Evolutionary conservation across 257 asterid genomes (phyloP).

Genomic region (Penstemon barbatus): DNA sequence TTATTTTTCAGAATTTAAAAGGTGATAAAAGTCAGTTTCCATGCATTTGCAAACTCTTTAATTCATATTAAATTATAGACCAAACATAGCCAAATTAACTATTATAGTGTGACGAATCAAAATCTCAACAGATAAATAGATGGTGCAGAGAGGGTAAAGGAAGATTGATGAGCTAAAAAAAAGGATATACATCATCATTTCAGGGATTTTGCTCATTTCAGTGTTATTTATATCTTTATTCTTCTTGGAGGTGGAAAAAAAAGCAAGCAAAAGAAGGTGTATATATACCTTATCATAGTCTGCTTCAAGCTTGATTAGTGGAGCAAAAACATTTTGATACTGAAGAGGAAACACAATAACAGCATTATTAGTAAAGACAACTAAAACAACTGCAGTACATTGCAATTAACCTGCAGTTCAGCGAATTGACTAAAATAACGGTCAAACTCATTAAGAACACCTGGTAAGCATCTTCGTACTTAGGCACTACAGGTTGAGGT

Average conservation of each 20-base stretch:
- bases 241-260: not conserved
- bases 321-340: constrained; percentile 99
- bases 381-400: not conserved
- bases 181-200: not conserved
- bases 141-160: not conserved
- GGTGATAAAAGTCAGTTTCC: not conserved
- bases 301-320: constrained; percentile 98
- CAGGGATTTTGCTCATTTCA: not conserved
- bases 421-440: constrained; percentile 16
- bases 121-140: constrained; percentile 3
- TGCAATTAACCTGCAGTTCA: constrained; percentile 22
- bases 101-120: constrained; percentile 1
- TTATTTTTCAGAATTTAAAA: not conserved
- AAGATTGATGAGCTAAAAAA: not conserved
- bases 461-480: constrained; percentile 99
- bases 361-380: constrained; percentile 24
- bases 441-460: constrained; percentile 38
- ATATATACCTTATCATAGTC: constrained; percentile 89
- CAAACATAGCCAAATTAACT: not conserved
- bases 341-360: constrained; percentile 39
- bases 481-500: constrained; percentile 88
- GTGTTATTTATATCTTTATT: not conserved
- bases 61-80: not conserved
- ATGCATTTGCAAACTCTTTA: not conserved
- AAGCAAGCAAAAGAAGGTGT: not conserved